Evolutionary conservation across 2,329 filamentous ascomycete genomes (phyloP).

Genomic region (Leptographium wingfieldii): DNA sequence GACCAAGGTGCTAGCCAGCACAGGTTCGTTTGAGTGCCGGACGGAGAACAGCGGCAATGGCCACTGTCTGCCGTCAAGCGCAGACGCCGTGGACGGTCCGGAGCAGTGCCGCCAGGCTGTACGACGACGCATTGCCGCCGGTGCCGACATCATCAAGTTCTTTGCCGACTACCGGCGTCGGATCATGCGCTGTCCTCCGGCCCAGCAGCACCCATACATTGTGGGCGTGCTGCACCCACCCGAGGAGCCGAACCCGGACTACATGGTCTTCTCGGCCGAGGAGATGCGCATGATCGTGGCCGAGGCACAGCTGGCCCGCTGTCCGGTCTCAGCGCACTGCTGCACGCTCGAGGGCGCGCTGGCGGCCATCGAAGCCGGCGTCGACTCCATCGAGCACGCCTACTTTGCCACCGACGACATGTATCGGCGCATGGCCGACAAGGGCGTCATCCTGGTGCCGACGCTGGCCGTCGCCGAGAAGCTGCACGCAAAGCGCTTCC

Average conservation of each 20-base stretch:
- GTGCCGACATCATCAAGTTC: conserved; percentile 40
- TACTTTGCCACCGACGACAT: conserved; percentile 25
- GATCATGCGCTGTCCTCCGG: conserved; percentile 27
- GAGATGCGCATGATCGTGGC: conserved; percentile 37
- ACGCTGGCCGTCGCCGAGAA: conserved; percentile 34
- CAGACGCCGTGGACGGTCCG: conserved; percentile 34
- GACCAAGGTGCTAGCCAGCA: conserved; percentile 36
- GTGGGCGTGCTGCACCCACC: conserved; percentile 23
- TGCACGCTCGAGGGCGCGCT: conserved; percentile 27
- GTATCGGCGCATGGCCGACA: conserved; percentile 30
- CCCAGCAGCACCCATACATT: neutral
- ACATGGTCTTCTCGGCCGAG: conserved; percentile 31
- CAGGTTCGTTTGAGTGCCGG: conserved; percentile 36
- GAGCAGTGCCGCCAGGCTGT: conserved; percentile 33
- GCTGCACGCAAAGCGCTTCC: conserved; percentile 16
- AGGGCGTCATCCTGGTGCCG: conserved; percentile 37
- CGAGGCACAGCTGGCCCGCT: conserved; percentile 27
- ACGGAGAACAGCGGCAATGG: conserved; percentile 29
- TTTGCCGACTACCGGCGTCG: conserved; percentile 37
- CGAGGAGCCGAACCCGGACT: conserved; percentile 25
- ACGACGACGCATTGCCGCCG: conserved; percentile 31
- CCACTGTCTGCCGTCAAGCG: conserved; percentile 22
- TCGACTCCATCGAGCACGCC: conserved; percentile 34
- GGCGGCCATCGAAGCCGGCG: conserved; percentile 33
- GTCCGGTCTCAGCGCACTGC: conserved; percentile 32